Conservation (phyloP, 2,329 filamentous ascomycete species). For the Phialophora verrucosa region DNA sequence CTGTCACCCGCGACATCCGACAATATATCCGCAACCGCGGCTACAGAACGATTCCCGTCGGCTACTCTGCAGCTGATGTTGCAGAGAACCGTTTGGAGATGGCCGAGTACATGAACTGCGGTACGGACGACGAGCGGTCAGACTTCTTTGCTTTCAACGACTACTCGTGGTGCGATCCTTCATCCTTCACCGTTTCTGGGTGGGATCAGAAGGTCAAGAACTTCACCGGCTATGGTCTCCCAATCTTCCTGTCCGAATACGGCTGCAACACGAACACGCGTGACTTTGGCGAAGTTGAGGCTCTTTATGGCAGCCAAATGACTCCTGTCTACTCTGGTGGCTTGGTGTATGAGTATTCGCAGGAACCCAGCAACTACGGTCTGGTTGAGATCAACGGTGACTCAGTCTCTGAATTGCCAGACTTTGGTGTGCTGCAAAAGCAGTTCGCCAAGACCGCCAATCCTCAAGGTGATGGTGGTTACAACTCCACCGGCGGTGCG, state of each 20-base stretch:
- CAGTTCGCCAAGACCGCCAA: constrained; percentile 57
- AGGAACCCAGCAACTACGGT: constrained; percentile 79
- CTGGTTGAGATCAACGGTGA: constrained; percentile 70
- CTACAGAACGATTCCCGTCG: constrained; percentile 72
- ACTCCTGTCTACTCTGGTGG: constrained; percentile 90
- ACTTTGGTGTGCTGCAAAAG: constrained; percentile 65
- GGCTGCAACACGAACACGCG: constrained; percentile 85
- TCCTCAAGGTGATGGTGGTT: constrained; percentile 64
- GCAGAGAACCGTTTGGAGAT: constrained; percentile 83
- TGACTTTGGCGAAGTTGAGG: constrained; percentile 76
- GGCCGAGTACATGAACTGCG: constrained; percentile 93
- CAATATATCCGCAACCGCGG: constrained; percentile 68
- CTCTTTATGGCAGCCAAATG: constrained; percentile 85
- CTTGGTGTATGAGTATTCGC: constrained; percentile 92
- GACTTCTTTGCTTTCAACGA: constrained; percentile 93
- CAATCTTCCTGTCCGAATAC: constrained; percentile 94
- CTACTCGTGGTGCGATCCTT: constrained; percentile 82
- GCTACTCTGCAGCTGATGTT: constrained; percentile 80
- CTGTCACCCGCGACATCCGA: constrained; percentile 76
- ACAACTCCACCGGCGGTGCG: constrained; percentile 60
- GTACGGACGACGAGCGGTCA: constrained; percentile 77
- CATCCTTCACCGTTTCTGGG: constrained; percentile 71
- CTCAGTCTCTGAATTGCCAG: constrained; percentile 62
- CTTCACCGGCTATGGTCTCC: constrained; percentile 83
- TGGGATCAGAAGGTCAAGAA: constrained; percentile 90